Evolutionary conservation across 2,329 filamentous ascomycete species (phyloP), one percentile per base, ranked within the genome.

Genomic region (Aspergillus sergii): DNA sequence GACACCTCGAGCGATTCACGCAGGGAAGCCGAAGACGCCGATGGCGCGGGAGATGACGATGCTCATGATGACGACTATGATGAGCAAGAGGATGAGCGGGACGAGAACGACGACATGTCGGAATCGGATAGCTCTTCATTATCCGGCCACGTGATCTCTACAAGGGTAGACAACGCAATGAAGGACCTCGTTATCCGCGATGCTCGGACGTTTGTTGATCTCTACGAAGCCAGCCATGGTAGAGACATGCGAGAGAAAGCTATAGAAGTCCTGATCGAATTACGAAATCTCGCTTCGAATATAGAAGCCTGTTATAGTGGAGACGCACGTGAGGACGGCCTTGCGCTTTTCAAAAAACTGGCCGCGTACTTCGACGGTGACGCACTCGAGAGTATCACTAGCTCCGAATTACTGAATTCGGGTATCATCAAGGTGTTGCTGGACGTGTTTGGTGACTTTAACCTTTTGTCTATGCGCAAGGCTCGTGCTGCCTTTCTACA

Each of bases 351-450:
- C 78, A 82, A 84, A 36, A 87, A 85, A 57, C 81, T 99, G 62
- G 92, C 93, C 0, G 85, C 86, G 3, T 94, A 95, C 73, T 99
- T 99, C 71, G 91, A 96, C 71, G 89, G 90, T 0, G 92, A 97
- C 78, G 90, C 95, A 1, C 79, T 97, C 59, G 91, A 97, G 73
- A 96, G 93, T 75, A 94, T 97, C 59, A 99, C 95, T 0, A 99
- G 95, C 78, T 94, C 94, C 55, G 95, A 99, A 75, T 82, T 99
- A 36, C 86, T 98, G 58, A 93, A 92, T 34, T 98, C 95, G 1
- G 92, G 93, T 21, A 88, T 99, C 60, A 94, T 99, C 12, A 88
- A 92, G 51, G 89, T 92, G 11, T 83, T 99, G 2, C 85, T 98
- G 50, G 87, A 91, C 36, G 86, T 97, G 11, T 93, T 99, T 73